Conservation (phyloP, 2,329 filamentous ascomycete genomes). For the Penicillium paneum region DNA sequence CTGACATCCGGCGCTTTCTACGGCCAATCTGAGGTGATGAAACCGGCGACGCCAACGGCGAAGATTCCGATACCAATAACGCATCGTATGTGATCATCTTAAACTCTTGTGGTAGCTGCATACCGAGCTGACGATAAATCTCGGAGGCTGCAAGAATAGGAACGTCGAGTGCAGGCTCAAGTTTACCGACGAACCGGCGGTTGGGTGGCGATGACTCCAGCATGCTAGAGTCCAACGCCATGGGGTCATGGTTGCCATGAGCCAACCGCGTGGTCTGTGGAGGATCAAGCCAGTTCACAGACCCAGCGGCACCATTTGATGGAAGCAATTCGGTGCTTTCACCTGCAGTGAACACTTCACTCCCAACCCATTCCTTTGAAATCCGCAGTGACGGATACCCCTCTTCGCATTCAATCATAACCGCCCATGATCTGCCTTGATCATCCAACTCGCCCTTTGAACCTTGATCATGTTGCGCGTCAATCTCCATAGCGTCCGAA, state of each 20-base stretch:
- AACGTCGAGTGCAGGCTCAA: slow-evolving; percentile 44
- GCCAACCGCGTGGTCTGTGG: slow-evolving; percentile 35
- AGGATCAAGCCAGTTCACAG: slow-evolving; percentile 43
- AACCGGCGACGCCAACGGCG: slow-evolving; percentile 19
- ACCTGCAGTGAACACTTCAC: slow-evolving; percentile 32
- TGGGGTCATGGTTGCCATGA: slow-evolving; percentile 33
- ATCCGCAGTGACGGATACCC: slow-evolving; percentile 45
- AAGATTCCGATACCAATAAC: slow-evolving; percentile 36
- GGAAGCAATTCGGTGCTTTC: slow-evolving; percentile 25
- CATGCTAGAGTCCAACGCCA: slow-evolving; percentile 40
- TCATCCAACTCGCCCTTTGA: slow-evolving; percentile 19
- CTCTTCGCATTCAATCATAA: slow-evolving; percentile 45
- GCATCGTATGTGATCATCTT: slow-evolving; percentile 41
- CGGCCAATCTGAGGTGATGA: slow-evolving; percentile 27
- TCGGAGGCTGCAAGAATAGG: slow-evolving; percentile 42
- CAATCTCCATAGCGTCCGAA: slow-evolving; percentile 35
- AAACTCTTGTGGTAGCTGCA: slow-evolving; percentile 41
- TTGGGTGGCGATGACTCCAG: slow-evolving; percentile 39
- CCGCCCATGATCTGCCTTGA: slow-evolving; percentile 33
- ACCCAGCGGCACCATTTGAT: slow-evolving; percentile 19
- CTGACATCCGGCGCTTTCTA: slow-evolving; percentile 33
- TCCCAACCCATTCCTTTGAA: slow-evolving; percentile 44
- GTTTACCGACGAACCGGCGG: slow-evolving; percentile 44
- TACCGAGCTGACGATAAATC: slow-evolving; percentile 41
- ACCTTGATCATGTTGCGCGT: slow-evolving; percentile 21